Conservation (phyloP, 2,329 filamentous ascomycete genomes). For the Knoxdaviesia proteae region DNA sequence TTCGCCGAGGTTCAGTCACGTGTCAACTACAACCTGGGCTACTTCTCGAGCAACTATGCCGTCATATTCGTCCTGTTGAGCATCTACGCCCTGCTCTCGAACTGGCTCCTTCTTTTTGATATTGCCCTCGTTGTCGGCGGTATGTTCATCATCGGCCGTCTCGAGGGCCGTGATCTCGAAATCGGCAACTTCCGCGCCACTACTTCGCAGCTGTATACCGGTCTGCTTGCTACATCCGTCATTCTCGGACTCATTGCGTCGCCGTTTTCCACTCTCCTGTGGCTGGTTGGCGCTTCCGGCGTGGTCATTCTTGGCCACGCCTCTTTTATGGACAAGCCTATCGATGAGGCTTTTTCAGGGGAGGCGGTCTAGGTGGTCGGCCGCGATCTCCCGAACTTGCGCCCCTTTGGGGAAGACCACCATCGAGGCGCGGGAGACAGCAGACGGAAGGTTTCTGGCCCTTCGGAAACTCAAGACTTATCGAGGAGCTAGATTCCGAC, state of each 20-base stretch:
- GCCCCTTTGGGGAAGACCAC: slow-evolving; percentile 99
- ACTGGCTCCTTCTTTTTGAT: slow-evolving; percentile 71
- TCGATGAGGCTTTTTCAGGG: slow-evolving; percentile 99
- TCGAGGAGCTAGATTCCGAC: slow-evolving; percentile 3
- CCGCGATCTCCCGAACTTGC: slow-evolving; percentile 91
- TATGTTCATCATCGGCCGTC: slow-evolving; percentile 79
- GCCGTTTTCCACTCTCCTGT: slow-evolving; percentile 67
- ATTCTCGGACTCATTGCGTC: slow-evolving; percentile 72
- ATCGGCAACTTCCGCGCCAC: slow-evolving; percentile 66
- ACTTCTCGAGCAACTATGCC: slow-evolving; percentile 98
- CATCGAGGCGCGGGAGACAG: slow-evolving; percentile 48
- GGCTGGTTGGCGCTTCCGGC: slow-evolving; percentile 88
- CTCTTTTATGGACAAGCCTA: slow-evolving; percentile 89
- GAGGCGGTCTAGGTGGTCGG: slow-evolving; percentile 99
- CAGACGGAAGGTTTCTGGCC: slow-evolving; percentile 12
- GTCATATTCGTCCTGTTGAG: slow-evolving; percentile 85
- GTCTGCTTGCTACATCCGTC: slow-evolving; percentile 61
- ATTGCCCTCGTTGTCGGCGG: slow-evolving; percentile 72
- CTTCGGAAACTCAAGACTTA: slow-evolving; percentile 23
- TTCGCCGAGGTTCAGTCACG: slow-evolving; percentile 78
- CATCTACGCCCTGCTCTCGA: slow-evolving; percentile 86
- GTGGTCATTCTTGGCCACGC: slow-evolving; percentile 91
- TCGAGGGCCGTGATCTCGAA: slow-evolving; percentile 74
- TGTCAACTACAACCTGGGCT: slow-evolving; percentile 89
- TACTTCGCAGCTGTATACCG: slow-evolving; percentile 85